Percentiles rank a stretch among this genome's conserved stretches.
Conservation (phyloP, 495 filamentous ascomycete species). For the Trichoderma gamsii region DNA sequence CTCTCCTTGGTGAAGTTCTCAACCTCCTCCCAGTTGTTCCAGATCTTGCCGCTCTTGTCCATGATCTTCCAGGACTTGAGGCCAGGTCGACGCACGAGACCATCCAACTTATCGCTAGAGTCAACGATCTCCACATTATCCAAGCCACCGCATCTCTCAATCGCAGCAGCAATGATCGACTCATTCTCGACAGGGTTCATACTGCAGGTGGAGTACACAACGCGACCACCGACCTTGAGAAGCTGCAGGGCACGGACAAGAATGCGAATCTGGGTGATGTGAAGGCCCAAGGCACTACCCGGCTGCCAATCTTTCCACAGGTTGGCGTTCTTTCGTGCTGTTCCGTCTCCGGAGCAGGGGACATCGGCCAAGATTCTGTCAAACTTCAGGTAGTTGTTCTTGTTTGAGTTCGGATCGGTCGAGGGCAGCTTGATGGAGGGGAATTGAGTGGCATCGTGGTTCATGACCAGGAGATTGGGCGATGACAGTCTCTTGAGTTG, state of each 20-base stretch:
- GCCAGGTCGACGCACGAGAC: slow-evolving; percentile 67
- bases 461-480: slow-evolving; percentile 93
- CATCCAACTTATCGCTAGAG: slow-evolving; percentile 67
- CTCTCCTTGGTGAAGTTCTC: slow-evolving; percentile 53
- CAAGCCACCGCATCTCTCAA: slow-evolving; percentile 81
- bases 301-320: slow-evolving; percentile 94
- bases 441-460: slow-evolving; percentile 95
- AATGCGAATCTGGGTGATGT: slow-evolving; percentile 79
- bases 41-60: slow-evolving; percentile 71
- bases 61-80: slow-evolving; percentile 79
- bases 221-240: slow-evolving; percentile 87
- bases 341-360: slow-evolving; percentile 94
- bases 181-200: slow-evolving; percentile 98
- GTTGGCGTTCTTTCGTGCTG: slow-evolving; percentile 79
- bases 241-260: slow-evolving; percentile 90
- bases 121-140: slow-evolving; percentile 78
- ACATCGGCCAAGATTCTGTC: slow-evolving; percentile 95
- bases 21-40: slow-evolving; percentile 73
- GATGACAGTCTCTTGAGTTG: slow-evolving; percentile 95
- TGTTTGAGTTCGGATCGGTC: slow-evolving; percentile 41
- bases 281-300: slow-evolving; percentile 73
- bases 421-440: slow-evolving; percentile 75
- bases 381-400: slow-evolving; percentile 76
- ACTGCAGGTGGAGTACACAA: slow-evolving; percentile 96
- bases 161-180: slow-evolving; percentile 75